Evolutionary conservation across 805 yeast species (phyloP).

Genomic region (Allodekkera sacchari): DNA sequence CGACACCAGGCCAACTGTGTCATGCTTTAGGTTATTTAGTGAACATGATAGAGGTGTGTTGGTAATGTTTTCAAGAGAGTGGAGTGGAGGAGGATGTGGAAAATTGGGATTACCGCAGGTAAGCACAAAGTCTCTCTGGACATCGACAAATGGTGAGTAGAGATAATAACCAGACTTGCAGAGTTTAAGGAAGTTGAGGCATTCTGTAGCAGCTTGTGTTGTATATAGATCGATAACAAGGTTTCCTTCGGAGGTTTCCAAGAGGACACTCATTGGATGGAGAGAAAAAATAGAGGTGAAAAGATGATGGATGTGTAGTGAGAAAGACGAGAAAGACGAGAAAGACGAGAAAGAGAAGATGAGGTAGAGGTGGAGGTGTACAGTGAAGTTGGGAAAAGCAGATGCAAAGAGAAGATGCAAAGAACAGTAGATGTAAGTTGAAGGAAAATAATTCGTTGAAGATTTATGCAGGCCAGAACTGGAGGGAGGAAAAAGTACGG

Average conservation of each 20-base stretch:
- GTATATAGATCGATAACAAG: slow-evolving; percentile 40
- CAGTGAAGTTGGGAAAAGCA: too few species aligned
- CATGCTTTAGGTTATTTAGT: slow-evolving; percentile 3
- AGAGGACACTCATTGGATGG: slow-evolving; percentile 29
- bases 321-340: too few species aligned
- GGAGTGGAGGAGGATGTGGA: slow-evolving; percentile 21
- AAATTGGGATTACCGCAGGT: slow-evolving; percentile 42
- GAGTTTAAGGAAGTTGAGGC: slow-evolving; percentile 42
- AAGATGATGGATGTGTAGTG: too few species aligned
- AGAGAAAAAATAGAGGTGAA: too few species aligned
- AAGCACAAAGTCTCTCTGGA: slow-evolving; percentile 30
- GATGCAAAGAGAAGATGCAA: too few species aligned
- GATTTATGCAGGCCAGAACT: too few species aligned
- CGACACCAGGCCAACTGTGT: slow-evolving; percentile 28
- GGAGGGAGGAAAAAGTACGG: too few species aligned
- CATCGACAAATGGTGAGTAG: slow-evolving; percentile 39
- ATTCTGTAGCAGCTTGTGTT: slow-evolving; percentile 28
- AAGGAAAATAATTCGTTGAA: too few species aligned
- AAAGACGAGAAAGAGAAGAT: too few species aligned
- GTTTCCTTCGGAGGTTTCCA: slow-evolving; percentile 36
- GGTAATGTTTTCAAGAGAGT: neutral
- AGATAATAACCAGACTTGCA: slow-evolving; percentile 46
- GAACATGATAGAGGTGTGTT: neutral
- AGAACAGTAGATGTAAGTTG: too few species aligned
- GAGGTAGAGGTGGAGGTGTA: too few species aligned